Percentiles rank a stretch among this genome's conserved stretches.
Evolutionary conservation across 257 asterid species (phyloP).

Genomic region (Sherardia arvensis): DNA sequence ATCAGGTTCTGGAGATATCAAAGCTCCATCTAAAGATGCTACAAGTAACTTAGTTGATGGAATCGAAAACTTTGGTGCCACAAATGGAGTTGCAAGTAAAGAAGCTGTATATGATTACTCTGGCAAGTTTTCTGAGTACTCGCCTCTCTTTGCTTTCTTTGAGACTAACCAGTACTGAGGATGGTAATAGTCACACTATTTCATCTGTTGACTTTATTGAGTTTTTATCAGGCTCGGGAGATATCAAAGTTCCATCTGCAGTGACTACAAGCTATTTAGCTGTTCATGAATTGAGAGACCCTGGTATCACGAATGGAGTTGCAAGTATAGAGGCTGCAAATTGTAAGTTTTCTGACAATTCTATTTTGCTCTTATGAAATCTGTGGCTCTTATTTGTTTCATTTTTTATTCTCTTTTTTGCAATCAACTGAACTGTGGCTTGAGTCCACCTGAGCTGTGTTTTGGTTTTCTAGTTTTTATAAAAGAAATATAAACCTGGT

Average conservation of each 20-base stretch:
- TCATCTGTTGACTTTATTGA: neutral
- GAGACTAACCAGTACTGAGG: neutral
- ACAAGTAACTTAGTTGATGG: neutral
- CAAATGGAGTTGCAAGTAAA: conserved; percentile 14
- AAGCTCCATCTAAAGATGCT: neutral
- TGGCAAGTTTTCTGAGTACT: conserved; percentile 27
- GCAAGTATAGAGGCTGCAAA: conserved; percentile 18
- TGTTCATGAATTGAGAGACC: neutral
- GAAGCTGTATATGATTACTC: conserved; percentile 19
- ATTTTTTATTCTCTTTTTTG: neutral
- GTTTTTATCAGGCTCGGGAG: conserved; percentile 1
- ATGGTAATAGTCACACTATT: neutral
- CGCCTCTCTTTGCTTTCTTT: neutral
- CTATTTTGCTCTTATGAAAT: neutral
- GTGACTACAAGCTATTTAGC: neutral
- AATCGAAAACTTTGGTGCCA: conserved; percentile 10
- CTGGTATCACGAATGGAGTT: conserved; percentile 13
- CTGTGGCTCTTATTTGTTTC: neutral
- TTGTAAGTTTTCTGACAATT: conserved; percentile 26
- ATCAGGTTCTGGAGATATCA: conserved; percentile 6
- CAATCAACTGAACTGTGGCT: neutral
- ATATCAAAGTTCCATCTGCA: neutral
- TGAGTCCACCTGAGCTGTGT: neutral
- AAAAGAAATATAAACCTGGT: neutral
- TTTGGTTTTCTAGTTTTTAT: neutral